Conservation (phyloP, 129 eudicot genomes). For the Arctium minus region DNA sequence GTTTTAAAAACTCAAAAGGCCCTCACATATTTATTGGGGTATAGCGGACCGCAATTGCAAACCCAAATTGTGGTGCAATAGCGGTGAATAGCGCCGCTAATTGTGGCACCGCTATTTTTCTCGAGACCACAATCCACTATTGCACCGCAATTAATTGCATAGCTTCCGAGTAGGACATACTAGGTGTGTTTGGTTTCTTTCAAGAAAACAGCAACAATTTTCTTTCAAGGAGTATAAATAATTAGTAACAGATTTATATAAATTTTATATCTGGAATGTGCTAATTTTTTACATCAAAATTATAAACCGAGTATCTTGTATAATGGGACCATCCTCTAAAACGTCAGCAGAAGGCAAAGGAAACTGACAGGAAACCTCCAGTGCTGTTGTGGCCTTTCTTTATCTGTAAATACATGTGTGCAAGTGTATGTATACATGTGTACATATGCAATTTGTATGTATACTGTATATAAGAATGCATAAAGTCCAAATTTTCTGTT, state of each 20-base stretch:
- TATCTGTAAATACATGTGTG: constrained; percentile 17
- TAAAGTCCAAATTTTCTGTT: constrained; percentile 27
- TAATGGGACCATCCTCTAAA: constrained; percentile 41
- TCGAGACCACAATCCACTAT: too few species aligned
- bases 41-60: too few species aligned
- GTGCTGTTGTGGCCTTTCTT: constrained; percentile 40
- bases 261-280: neutral
- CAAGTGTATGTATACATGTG: constrained; percentile 20
- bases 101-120: too few species aligned
- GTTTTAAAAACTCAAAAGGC: too few species aligned
- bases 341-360: constrained; percentile 48
- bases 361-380: constrained; percentile 64
- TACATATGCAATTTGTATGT: constrained; percentile 10
- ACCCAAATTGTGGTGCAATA: too few species aligned
- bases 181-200: too few species aligned
- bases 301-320: constrained; percentile 11
- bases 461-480: constrained; percentile 9
- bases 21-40: too few species aligned
- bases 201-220: too few species aligned
- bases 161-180: too few species aligned
- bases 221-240: too few species aligned
- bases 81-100: too few species aligned
- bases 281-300: neutral
- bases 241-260: neutral
- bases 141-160: too few species aligned